Evolutionary conservation across 2,329 filamentous ascomycete genomes (phyloP), one percentile per base, ranked within the genome.

Genomic region (Cladosporium cucumerinum): DNA sequence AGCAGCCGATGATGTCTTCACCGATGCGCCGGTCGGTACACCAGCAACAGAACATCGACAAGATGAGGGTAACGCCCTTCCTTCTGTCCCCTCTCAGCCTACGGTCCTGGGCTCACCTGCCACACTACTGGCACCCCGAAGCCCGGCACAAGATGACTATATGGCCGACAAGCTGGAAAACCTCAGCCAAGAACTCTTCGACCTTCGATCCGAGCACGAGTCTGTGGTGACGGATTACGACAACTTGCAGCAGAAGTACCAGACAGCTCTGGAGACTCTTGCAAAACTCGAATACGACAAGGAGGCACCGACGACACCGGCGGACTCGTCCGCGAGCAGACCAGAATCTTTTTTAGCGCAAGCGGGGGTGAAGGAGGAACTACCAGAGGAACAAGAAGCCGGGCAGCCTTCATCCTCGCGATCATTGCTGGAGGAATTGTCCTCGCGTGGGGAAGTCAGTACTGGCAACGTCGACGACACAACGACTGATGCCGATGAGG

Each of bases 371-470:
- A 62, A 62, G 89, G 86, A 54, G 79, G 89, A 87, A 76, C 93
- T 89, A 80, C 85, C 88, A 81, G 84, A 66, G 61, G 66, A 65
- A 49, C 63, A 63, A 62, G 64, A 36, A n/a, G 49, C 66, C 84
- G 81, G 82, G 78, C 87, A 87, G 79, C 84, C 82, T 74, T 91
- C 90, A 78, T 93, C 91, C 74, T 93, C 92, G 81, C 92, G 89
- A 78, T 97, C 93, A 74, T 89, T 97, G 71, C 97, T 92, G 70
- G 95, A 92, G 80, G 95, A 98, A 81, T 86, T 97, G 77, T 96
- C 92, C 74, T 96, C 90, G 77, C 92, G 87, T 82, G 87, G 90
- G 85, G 90, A 90, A 74, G 91, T 90, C 75, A 77, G 70, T 72
- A 76, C 75, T 82, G 66, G 87, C 88, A 69, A 84, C 68, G 58